Evolutionary conservation across 2,329 filamentous ascomycete species (phyloP).

Genomic region (Aspergillus hortae): DNA sequence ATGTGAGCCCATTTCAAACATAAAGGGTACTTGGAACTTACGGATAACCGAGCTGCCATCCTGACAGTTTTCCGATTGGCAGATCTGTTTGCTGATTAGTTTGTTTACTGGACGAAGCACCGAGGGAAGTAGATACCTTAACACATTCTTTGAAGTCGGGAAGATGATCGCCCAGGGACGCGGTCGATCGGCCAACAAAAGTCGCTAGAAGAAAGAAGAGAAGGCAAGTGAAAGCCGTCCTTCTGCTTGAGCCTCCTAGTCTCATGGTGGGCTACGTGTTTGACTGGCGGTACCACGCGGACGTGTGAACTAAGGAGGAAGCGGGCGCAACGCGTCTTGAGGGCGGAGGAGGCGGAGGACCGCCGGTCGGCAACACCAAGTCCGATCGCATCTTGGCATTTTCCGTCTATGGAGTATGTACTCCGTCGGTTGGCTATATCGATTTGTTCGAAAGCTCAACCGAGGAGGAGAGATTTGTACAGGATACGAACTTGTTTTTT

Average conservation of each 20-base stretch:
- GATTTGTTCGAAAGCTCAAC: no score
- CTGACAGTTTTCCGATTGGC: conserved; percentile 74
- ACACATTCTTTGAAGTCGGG: conserved; percentile 87
- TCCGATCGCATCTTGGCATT: conserved; percentile 9
- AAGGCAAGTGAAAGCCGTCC: conserved; percentile 21
- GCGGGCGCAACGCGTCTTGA: conserved; percentile 5
- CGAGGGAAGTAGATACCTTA: conserved; percentile 54
- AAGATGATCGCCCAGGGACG: conserved; percentile 78
- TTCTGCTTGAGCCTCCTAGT: conserved; percentile 14
- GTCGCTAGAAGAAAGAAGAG: conserved; percentile 31
- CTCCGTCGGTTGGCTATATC: no score
- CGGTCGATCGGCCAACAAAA: conserved; percentile 46
- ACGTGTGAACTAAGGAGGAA: conserved; percentile 12
- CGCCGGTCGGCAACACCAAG: conserved; percentile 1
- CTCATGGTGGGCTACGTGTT: conserved; percentile 25
- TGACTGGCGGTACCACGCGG: conserved; percentile 8
- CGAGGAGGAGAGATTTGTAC: no score
- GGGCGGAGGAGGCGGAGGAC: conserved; percentile 18
- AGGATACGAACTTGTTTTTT: no score
- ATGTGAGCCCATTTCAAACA: conserved; percentile 1
- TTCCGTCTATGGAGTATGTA: not conserved
- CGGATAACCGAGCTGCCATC: conserved; percentile 65
- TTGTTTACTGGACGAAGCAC: conserved; percentile 3
- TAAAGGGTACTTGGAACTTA: conserved; percentile 45
- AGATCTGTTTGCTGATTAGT: conserved; percentile 57